A percentile compares a stretch with the other conserved stretches of the same genome.
These are phyloP conservation scores for Phytophthora fragariaefolia DNA, from an alignment of 352 stramenopile genomes.

Conservation along the genomic window DNA sequence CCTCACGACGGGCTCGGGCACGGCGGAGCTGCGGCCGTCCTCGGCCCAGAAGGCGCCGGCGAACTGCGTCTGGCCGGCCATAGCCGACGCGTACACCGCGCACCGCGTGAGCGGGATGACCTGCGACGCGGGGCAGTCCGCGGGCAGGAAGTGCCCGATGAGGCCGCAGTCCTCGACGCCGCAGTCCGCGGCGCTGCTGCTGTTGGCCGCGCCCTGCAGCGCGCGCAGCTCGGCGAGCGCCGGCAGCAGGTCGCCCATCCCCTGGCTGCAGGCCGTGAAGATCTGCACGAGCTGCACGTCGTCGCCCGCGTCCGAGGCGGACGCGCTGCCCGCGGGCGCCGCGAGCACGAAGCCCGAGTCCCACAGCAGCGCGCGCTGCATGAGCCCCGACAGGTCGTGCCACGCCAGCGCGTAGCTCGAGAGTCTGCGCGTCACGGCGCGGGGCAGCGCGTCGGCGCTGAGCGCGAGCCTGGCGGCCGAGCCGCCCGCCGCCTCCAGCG, in stretches of 20 bases:
- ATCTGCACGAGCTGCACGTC: slow-evolving; percentile 55
- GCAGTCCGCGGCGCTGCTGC: slow-evolving; percentile 44
- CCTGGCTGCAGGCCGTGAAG: slow-evolving; percentile 58
- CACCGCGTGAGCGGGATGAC: slow-evolving; percentile 50
- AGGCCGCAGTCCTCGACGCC: slow-evolving; percentile 51
- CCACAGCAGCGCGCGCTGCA: slow-evolving; percentile 78
- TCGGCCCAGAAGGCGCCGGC: slow-evolving; percentile 65
- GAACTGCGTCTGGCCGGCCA: slow-evolving; percentile 35
- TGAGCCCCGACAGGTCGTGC: slow-evolving; percentile 56
- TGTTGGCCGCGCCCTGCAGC: slow-evolving; percentile 22
- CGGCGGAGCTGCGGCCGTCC: slow-evolving; percentile 56
- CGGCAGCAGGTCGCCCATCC: slow-evolving; percentile 68
- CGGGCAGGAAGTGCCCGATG: slow-evolving; percentile 59
- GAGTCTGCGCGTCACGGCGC: slow-evolving; percentile 37
- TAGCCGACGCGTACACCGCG: slow-evolving; percentile 47
- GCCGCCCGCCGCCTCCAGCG: slow-evolving; percentile 37
- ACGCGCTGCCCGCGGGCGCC: slow-evolving; percentile 13
- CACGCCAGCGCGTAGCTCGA: slow-evolving; percentile 40
- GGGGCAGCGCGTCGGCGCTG: slow-evolving; percentile 42
- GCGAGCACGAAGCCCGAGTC: slow-evolving; percentile 70
- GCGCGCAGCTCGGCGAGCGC: slow-evolving; percentile 45
- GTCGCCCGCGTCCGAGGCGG: slow-evolving; percentile 17
- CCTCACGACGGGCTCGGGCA: slow-evolving; percentile 60
- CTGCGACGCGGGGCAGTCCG: slow-evolving; percentile 38
- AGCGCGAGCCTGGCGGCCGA: slow-evolving; percentile 41